Conservation (phyloP, 352 stramenopile genomes). For the Globisporangium polare region DNA sequence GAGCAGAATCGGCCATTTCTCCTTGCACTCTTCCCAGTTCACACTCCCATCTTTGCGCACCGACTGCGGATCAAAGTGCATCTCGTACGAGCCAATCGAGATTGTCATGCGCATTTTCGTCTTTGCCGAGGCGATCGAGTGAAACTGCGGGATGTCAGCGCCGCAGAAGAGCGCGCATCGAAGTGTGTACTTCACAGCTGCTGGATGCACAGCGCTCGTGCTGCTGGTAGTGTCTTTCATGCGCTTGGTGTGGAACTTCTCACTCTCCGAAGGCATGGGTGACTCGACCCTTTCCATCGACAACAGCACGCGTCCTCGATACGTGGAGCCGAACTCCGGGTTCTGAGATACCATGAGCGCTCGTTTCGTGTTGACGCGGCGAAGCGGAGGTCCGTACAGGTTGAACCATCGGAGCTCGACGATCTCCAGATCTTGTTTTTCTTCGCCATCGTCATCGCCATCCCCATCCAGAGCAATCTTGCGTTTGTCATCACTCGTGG, state of each 20-base stretch:
- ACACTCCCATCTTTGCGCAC: slow-evolving; percentile 42
- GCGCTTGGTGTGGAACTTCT: slow-evolving; percentile 56
- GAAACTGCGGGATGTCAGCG: slow-evolving; percentile 36
- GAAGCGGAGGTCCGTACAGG: slow-evolving; percentile 80
- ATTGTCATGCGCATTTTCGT: slow-evolving; percentile 47
- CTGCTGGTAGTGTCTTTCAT: slow-evolving; percentile 30
- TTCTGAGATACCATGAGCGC: slow-evolving; percentile 47
- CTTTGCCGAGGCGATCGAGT: slow-evolving; percentile 7
- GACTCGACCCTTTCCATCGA: slow-evolving; percentile 61
- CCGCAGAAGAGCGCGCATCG: slow-evolving; percentile 60
- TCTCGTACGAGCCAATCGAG: slow-evolving; percentile 36
- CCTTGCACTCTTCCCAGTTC: slow-evolving; percentile 47
- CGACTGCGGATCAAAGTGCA: slow-evolving; percentile 51
- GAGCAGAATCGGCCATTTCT: slow-evolving; percentile 44
- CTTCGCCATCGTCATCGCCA: background rate
- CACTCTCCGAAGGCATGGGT: slow-evolving; percentile 31
- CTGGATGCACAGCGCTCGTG: slow-evolving; percentile 20
- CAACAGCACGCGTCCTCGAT: slow-evolving; percentile 76
- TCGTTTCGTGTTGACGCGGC: slow-evolving; percentile 49
- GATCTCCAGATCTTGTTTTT: slow-evolving; percentile 3
- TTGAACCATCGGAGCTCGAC: slow-evolving; percentile 72
- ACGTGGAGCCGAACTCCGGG: slow-evolving; percentile 70
- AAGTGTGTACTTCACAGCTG: slow-evolving; percentile 63
- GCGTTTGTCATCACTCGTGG: background rate
- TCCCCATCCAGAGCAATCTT: background rate